Base-by-base conservation (phyloP, 176 grass and related monocot species). In the Musa beccarii region DNA sequence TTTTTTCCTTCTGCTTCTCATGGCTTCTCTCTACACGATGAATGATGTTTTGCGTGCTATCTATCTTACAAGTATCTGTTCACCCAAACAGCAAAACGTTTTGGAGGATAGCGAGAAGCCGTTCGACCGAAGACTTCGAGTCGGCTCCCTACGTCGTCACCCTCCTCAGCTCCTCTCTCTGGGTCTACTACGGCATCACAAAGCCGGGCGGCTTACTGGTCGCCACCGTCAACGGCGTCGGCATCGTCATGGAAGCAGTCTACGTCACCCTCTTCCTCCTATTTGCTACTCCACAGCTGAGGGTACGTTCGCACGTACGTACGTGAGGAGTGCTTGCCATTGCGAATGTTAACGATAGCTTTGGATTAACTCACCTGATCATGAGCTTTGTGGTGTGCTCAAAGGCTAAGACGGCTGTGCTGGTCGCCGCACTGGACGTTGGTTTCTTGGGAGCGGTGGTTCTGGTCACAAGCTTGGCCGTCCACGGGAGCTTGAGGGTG, bases 341-440 rank as follows among this genome's bases (percentile, higher is more conserved):
- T 1, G 16, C 10, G 10, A 57, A 13, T 0, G 16, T 57, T 11
- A 57, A 15, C 54, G 11, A 17, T 57, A 17, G 11, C 16, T 5
- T 57, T 57, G 54, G 34, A 43, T 57, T 57, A 57, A 57, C 16
- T 57, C 11, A 57, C 11, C 11, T 57, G 54, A 13, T 13, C 16
- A 11, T 57, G 16, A 13, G 13, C 16, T 11, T 17, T 17, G 54
- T 59, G 16, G 11, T 7, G 11, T 59, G 54, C 12, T 61, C 22
- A 61, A 75, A 92, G 90, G 72, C 54, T 66, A 96, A 86, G 84
- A 87, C 87, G 79, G 43, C 16, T 10, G 89, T 86, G 78, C 43
- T 83, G 73, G 86, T 86, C 72, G 76, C 81, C 7, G 75, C 73
- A 23, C 61, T 89, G 16, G 85, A 96, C 70, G 78, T 96, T 0